Base-by-base conservation (phyloP, 1,284 basidiomycete genomes). In the Schizopora paradoxa region DNA sequence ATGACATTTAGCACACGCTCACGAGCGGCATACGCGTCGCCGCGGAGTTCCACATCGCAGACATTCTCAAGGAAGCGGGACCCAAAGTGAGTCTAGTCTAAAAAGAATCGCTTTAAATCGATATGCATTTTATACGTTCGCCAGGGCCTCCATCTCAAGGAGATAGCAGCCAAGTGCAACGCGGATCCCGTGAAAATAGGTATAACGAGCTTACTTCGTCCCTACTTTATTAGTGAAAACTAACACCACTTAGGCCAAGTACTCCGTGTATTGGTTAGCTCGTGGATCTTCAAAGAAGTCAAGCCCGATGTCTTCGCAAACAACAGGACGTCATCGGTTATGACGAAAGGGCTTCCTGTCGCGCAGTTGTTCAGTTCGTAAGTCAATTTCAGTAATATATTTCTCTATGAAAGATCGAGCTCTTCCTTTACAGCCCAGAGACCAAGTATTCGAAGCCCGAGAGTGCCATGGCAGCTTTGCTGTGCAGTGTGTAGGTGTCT, bases 1-100 rank as follows among this genome's bases (percentile, higher is more conserved):
- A 32, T 11, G 23, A 10, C 8, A 8, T 10, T 8, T 31, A 10
- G 8, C 28, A 31, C 28, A 31, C 28, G 8, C 28, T 14, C 28
- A 10, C 48, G 19, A 22, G 19, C 6, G 36, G 39, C 8, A 42
- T 49, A 25, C 36, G 43, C 11, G 34, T 49, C 11, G 36, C 28
- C 14, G 48, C 44, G 11, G 58, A 59, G 31, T 56, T 59, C 2
- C 56, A 66, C 43, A 61, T 66, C 11, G 48, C 56, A 4, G 66
- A 68, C 52, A 65, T 66, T 11, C 48, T 68, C n/a, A 54, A 62
- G 8, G 19, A 10, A 21, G 37, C 37, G n/a, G 37, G 37, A 23
- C 37, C 37, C 10, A 22, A 18, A 14, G 37, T 40, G 11, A 4
- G 37, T 40, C 7, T 26, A 5, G 5, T 6, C 36, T 21, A 13